A percentile compares a stretch with the other conserved stretches of the same genome.
These are phyloP conservation scores for Ehretia macrophylla DNA, from an alignment of 257 asterid genomes.

Conservation along the genomic window DNA sequence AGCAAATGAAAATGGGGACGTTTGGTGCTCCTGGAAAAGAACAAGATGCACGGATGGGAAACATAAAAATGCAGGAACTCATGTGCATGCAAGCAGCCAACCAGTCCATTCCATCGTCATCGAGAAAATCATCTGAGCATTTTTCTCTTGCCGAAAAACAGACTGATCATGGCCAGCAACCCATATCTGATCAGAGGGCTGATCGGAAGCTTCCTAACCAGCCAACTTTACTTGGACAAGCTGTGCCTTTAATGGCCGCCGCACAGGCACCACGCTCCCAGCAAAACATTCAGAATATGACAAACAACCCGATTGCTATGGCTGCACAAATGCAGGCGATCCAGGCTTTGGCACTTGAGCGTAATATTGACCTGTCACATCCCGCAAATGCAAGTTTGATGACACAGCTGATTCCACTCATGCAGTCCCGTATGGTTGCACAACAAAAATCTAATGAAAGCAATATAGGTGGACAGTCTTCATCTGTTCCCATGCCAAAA, in stretches of 20 bases:
- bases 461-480: conserved; percentile 45
- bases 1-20: conserved; percentile 69
- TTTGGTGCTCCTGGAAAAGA: conserved; percentile 64
- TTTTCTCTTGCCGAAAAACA: conserved; percentile 47
- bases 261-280: conserved; percentile 72
- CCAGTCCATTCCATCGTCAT: conserved; percentile 62
- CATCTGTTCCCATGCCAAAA: conserved; percentile 39
- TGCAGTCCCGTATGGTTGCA: conserved; percentile 81
- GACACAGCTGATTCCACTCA: conserved; percentile 67
- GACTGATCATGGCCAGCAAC: conserved; percentile 52
- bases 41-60: conserved; percentile 60
- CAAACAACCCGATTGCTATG: conserved; percentile 53
- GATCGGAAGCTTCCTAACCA: conserved; percentile 46
- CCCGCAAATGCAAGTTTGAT: conserved; percentile 83
- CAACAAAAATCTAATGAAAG: conserved; percentile 74
- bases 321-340: conserved; percentile 81
- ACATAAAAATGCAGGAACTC: conserved; percentile 69
- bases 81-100: conserved; percentile 56
- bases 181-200: conserved; percentile 51
- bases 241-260: conserved; percentile 58
- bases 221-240: conserved; percentile 57
- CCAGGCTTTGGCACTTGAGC: conserved; percentile 90
- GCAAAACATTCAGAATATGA: conserved; percentile 58
- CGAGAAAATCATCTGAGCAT: conserved; percentile 67
- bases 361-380: conserved; percentile 79